Evolutionary conservation across 2,329 filamentous ascomycete genomes (phyloP).

Genomic region (Mycosphaerella sp.): DNA sequence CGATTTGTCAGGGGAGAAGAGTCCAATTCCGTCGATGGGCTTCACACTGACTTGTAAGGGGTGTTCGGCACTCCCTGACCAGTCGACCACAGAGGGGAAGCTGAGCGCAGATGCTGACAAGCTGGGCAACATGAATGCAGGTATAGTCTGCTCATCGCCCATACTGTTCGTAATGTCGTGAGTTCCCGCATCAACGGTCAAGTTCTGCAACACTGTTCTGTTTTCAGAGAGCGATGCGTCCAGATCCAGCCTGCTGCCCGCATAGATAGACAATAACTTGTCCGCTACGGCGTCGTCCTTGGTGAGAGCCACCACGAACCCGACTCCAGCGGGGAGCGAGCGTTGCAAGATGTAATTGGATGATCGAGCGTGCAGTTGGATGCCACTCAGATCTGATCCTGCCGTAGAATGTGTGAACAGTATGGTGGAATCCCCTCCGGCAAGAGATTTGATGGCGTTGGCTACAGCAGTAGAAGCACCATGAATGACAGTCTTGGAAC

Average conservation of each 20-base stretch:
- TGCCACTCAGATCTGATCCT: neutral
- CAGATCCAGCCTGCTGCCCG: conserved; percentile 9
- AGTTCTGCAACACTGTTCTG: neutral
- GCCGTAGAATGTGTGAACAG: conserved; percentile 11
- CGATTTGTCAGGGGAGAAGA: conserved; percentile 16
- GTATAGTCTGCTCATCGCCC: neutral
- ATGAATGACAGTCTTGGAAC: conserved; percentile 11
- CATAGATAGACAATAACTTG: conserved; percentile 15
- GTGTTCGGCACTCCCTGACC: conserved; percentile 6
- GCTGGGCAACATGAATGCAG: conserved; percentile 8
- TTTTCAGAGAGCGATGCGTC: conserved; percentile 1
- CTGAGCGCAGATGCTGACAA: conserved; percentile 8
- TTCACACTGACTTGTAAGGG: conserved; percentile 11
- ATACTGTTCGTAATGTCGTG: neutral
- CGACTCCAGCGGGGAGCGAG: conserved; percentile 11
- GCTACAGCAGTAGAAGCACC: conserved; percentile 14
- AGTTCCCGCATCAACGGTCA: neutral
- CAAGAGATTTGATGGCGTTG: conserved; percentile 4
- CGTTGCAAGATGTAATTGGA: conserved; percentile 14
- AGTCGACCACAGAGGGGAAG: conserved; percentile 15
- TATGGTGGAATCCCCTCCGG: neutral
- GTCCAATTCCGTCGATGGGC: conserved; percentile 10
- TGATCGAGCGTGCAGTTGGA: conserved; percentile 13
- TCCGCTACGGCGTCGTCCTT: conserved; percentile 9
- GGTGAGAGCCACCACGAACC: conserved; percentile 9